Percentiles rank a stretch among this genome's conserved stretches.
These are phyloP conservation scores for Scleroderma bovista DNA, from an alignment of 768 basidiomycete species.

Conservation along the genomic window DNA sequence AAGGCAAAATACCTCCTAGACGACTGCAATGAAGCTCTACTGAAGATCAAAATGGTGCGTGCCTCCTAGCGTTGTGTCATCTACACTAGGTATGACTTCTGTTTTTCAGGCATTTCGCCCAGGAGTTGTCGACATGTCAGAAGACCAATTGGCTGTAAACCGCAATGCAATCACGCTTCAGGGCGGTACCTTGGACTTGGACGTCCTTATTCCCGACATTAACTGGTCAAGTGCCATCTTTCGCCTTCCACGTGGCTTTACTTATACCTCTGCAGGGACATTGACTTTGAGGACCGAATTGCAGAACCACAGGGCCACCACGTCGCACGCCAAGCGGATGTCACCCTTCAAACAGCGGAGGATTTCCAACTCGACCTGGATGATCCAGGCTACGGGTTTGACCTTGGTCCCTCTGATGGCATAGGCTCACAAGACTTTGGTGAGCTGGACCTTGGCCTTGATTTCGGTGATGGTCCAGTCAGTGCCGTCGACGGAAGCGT, in stretches of 20 bases:
- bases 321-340: slow-evolving; percentile 81
- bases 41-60: slow-evolving; percentile 90
- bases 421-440: slow-evolving; percentile 81
- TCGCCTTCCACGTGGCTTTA: slow-evolving; percentile 5
- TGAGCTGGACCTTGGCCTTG: slow-evolving; percentile 70
- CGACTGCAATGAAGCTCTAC: slow-evolving; percentile 93
- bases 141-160: slow-evolving; percentile 84
- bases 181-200: slow-evolving; percentile 70
- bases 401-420: slow-evolving; percentile 72
- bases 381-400: slow-evolving; percentile 58
- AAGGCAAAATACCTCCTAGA: slow-evolving; percentile 98
- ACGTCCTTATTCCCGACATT: slow-evolving; percentile 72
- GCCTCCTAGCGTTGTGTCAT: neutral
- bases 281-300: slow-evolving; percentile 65
- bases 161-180: slow-evolving; percentile 87
- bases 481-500: slow-evolving; percentile 44
- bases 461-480: slow-evolving; percentile 60
- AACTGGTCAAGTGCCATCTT: slow-evolving; percentile 53
- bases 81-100: neutral
- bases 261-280: slow-evolving; percentile 48
- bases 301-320: slow-evolving; percentile 68
- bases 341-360: slow-evolving; percentile 76
- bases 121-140: slow-evolving; percentile 92
- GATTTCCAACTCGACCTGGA: slow-evolving; percentile 66
- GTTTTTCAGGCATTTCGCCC: slow-evolving; percentile 79